Base-by-base conservation (phyloP, 2,329 filamentous ascomycete genomes). In the Macroventuria anomochaeta region DNA sequence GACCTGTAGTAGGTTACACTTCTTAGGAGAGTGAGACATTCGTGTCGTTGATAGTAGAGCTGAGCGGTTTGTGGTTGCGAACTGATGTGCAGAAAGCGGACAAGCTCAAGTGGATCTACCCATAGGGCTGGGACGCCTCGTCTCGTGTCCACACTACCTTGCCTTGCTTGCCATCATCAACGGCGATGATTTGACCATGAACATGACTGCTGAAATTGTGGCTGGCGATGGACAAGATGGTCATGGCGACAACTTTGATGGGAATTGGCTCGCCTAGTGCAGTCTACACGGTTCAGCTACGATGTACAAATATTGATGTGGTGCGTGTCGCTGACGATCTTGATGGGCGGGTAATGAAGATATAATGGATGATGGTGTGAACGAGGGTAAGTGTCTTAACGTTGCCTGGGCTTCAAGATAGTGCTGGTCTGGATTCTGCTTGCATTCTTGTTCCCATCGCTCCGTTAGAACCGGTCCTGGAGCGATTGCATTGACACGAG, bases 141-240 rank as follows among this genome's bases (percentile, higher is more conserved):
- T 65, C 76, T 70, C 68, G 70, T 13, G 60, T 67, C 73, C 74
- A 77, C 61, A 77, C 67, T 8, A 79, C 58, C 36, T 74, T 77
- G 7, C 76, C 78, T 50, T 72, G 73, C 67, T 80, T 81, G 5
- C 79, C 79, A 15, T 69, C 74, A 64, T 81, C 77, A 18, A 81
- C 76, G 38, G 75, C 76, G 34, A 81, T 53, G 4, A 78, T 56
- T 55, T 81, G 77, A 1, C 78, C 79, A 52, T 76, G 77, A 21
- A 79, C 70, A 62, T 73, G 74, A 15, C 75, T 75, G 60, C 75
- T 77, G 63, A 74, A 80, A 41, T 71, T 73, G 57, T 80, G 74
- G 62, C 78, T 81, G 5, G 78, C 77, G n/a, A 81, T 64, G 32
- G 78, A 78, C 11, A 81, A 42, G 49, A 79, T 76, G 2, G 69